Percentiles rank a stretch among this genome's conserved stretches.
These are phyloP conservation scores for Cicer judaicum DNA, from an alignment of 306 rosid genomes.

Conservation along the genomic window DNA sequence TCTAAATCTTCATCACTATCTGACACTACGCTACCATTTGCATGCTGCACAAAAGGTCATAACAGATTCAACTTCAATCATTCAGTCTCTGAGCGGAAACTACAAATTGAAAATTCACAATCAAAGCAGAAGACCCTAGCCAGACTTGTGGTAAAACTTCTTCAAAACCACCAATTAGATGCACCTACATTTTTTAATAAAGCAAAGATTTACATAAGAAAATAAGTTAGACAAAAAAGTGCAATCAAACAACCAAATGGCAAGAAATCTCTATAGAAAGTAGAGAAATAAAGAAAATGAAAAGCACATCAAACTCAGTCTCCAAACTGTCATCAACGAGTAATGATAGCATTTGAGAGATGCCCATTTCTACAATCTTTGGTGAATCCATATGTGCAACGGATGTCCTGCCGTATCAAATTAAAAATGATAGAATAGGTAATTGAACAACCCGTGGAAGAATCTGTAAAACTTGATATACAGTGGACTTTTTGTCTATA, in stretches of 20 bases:
- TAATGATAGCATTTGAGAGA: conserved; percentile 74
- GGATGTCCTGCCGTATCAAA: conserved; percentile 61
- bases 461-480: conserved; percentile 17
- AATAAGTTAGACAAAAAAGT: conserved; percentile 8
- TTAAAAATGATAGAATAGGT: conserved; percentile 25
- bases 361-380: conserved; percentile 66
- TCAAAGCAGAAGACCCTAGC: conserved; percentile 56
- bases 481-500: neutral
- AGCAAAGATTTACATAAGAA: conserved; percentile 25
- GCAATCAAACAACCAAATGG: conserved; percentile 16
- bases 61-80: conserved; percentile 55
- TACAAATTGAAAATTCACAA: conserved; percentile 49
- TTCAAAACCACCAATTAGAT: conserved; percentile 85
- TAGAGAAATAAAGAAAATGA: conserved; percentile 40
- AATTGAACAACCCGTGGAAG: conserved; percentile 6
- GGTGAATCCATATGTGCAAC: conserved; percentile 92
- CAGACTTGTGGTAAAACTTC: conserved; percentile 68
- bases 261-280: neutral
- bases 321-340: conserved; percentile 54
- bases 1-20: conserved; percentile 48
- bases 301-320: conserved; percentile 64
- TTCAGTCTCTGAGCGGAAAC: conserved; percentile 48
- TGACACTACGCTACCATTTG: conserved; percentile 43
- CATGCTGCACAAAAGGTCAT: conserved; percentile 76
- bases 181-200: conserved; percentile 65